A percentile compares a stretch with the other conserved stretches of the same genome.
Conservation (phyloP, 1,284 basidiomycete species). For the Papiliotrema fonsecae region DNA sequence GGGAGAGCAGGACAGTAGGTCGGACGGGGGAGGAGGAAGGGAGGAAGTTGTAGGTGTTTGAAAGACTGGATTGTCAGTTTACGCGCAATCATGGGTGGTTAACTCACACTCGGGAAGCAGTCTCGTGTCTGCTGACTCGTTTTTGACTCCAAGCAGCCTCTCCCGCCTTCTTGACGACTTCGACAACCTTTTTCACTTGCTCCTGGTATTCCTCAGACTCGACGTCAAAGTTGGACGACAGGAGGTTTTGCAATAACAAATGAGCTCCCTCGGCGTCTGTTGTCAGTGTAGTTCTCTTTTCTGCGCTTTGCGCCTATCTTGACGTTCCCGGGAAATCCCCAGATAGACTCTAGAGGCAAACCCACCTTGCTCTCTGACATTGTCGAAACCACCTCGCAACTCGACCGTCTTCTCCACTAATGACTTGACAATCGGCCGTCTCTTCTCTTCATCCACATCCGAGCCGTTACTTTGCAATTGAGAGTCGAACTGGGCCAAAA, state of each 20-base stretch:
- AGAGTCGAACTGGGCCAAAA: conserved; percentile 61
- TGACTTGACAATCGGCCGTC: conserved; percentile 32
- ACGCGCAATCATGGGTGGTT: neutral
- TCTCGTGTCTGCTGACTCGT: conserved; percentile 33
- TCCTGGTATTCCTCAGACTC: conserved; percentile 25
- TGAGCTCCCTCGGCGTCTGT: conserved; percentile 43
- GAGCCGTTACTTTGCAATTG: conserved; percentile 56
- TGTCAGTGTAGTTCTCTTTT: neutral
- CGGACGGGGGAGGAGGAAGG: conserved; percentile 66
- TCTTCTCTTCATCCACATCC: conserved; percentile 55
- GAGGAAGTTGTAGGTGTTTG: conserved; percentile 80
- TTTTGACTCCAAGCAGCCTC: conserved; percentile 30
- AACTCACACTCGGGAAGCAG: conserved; percentile 43
- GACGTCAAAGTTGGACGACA: conserved; percentile 32
- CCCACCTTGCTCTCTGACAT: conserved; percentile 40
- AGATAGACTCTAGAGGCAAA: neutral
- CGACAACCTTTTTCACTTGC: conserved; percentile 31
- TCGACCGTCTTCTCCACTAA: conserved; percentile 35
- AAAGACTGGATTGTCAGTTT: conserved; percentile 55
- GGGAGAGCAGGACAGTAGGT: conserved; percentile 60
- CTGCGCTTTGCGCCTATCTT: neutral
- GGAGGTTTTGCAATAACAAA: conserved; percentile 39
- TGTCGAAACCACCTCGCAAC: conserved; percentile 42
- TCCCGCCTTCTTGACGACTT: conserved; percentile 37
- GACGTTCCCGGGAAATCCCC: neutral